These are phyloP conservation scores for Termitomyces titanicus DNA, from an alignment of 768 basidiomycete species.

Conservation along the genomic window DNA sequence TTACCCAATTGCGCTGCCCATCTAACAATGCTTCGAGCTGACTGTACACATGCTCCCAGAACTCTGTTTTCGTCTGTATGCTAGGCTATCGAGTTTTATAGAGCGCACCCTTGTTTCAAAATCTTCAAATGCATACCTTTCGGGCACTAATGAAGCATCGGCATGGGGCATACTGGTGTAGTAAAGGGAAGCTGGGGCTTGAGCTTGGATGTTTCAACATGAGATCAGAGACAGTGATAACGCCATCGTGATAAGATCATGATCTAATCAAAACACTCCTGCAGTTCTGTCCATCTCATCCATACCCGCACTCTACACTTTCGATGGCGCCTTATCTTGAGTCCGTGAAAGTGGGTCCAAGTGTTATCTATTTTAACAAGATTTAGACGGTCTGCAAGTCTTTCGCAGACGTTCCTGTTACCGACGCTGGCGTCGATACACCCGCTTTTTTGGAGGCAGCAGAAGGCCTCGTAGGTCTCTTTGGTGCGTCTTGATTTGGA, in stretches of 20 bases:
- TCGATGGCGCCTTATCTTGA: constrained; percentile 75
- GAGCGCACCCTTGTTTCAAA: background rate
- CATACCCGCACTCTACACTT: background rate
- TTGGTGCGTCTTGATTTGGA: constrained; percentile 55
- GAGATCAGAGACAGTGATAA: constrained; percentile 10
- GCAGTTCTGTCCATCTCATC: background rate
- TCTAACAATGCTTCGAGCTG: constrained; percentile 63
- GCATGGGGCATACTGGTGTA: constrained; percentile 69
- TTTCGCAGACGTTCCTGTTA: constrained; percentile 88
- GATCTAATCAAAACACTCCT: background rate
- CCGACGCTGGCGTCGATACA: constrained; percentile 87
- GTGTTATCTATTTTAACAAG: background rate
- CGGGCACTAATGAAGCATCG: constrained; percentile 71
- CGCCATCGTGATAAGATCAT: constrained; percentile 1
- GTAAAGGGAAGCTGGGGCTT: background rate
- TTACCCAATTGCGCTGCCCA: constrained; percentile 77
- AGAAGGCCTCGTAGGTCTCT: constrained; percentile 83
- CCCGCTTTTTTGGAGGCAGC: constrained; percentile 83
- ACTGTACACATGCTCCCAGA: constrained; percentile 73
- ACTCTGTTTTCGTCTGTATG: constrained; percentile 68
- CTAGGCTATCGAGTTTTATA: constrained; percentile 19
- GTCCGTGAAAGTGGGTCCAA: constrained; percentile 52
- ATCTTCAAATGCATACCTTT: constrained; percentile 28
- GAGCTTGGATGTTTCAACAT: background rate
- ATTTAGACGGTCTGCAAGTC: constrained; percentile 48